Percentiles rank a stretch among this genome's conserved stretches.
These are phyloP conservation scores for Leucogyrophana mollusca DNA, from an alignment of 768 basidiomycete species.

Conservation along the genomic window DNA sequence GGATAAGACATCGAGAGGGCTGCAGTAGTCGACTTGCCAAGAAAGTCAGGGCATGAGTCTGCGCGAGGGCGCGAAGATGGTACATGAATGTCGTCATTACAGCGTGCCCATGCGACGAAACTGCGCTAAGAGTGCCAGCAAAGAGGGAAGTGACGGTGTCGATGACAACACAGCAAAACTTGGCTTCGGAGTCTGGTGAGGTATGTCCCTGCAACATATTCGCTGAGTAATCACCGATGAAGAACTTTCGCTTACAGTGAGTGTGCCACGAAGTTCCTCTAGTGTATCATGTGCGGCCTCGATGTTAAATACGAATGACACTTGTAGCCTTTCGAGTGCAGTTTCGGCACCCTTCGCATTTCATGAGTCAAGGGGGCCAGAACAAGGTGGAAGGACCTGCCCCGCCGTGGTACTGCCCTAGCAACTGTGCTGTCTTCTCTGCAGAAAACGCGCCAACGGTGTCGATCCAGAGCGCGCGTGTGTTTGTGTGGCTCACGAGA, in stretches of 20 bases:
- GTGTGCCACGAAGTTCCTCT: constrained; percentile 36
- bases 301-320: constrained; percentile 58
- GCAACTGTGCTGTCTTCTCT: constrained; percentile 41
- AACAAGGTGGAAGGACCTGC: constrained; percentile 12
- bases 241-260: constrained; percentile 25
- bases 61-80: constrained; percentile 52
- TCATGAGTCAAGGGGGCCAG: neutral
- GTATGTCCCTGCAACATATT: constrained; percentile 11
- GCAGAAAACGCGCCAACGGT: constrained; percentile 65
- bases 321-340: constrained; percentile 54
- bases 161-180: constrained; percentile 53
- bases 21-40: constrained; percentile 44
- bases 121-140: constrained; percentile 58
- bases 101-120: constrained; percentile 75
- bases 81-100: constrained; percentile 72
- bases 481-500: constrained; percentile 37
- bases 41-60: constrained; percentile 42
- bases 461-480: constrained; percentile 67
- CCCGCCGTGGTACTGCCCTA: constrained; percentile 27
- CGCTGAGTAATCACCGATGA: constrained; percentile 1
- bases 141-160: constrained; percentile 67
- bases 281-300: constrained; percentile 53
- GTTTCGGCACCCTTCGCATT: constrained; percentile 23
- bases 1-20: neutral
- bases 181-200: constrained; percentile 4